phyloP scores from a whole-genome alignment of 1,284 basidiomycete genomes.

The Cryptococcus depauperatus region DNA sequence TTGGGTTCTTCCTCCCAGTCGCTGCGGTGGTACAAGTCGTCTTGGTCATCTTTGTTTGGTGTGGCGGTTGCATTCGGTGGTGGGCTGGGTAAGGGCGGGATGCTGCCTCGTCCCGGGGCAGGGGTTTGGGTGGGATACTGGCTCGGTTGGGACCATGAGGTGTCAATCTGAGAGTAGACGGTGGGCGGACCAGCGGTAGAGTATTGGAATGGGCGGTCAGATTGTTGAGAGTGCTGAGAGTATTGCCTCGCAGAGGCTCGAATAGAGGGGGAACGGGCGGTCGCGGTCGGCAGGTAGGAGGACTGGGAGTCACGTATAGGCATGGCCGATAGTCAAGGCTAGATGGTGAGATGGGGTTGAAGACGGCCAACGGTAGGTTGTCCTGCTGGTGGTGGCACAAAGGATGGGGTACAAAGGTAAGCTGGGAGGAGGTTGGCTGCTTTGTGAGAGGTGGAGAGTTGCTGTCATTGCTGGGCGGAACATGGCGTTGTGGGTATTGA shows the following conservation, averaged over 20 bases:
- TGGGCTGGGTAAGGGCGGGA: not conserved
- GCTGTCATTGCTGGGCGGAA: too few relatives aligned
- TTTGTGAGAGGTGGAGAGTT: too few relatives aligned
- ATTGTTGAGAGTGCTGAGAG: too few relatives aligned
- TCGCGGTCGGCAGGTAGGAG: not conserved
- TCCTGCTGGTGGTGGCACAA: too few relatives aligned
- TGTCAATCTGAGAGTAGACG: slow-evolving; percentile 13
- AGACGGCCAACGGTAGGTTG: too few relatives aligned
- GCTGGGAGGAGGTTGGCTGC: too few relatives aligned
- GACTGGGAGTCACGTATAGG: not conserved
- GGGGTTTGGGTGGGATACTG: not conserved
- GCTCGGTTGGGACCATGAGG: slow-evolving; percentile 5
- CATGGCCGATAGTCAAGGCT: too few relatives aligned
- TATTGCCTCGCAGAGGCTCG: too few relatives aligned
- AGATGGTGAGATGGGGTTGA: too few relatives aligned
- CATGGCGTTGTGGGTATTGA: too few relatives aligned
- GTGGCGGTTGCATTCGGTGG: not conserved
- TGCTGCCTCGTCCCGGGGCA: not conserved
- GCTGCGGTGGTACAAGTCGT: slow-evolving; percentile 22
- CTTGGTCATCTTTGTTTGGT: slow-evolving; percentile 3
- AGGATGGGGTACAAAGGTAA: not conserved
- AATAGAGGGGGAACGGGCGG: too few relatives aligned
- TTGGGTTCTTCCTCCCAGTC: slow-evolving; percentile 13
- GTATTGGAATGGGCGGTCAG: slow-evolving; percentile 25
- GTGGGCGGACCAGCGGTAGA: slow-evolving; percentile 26